Evolutionary conservation across 179 eudicot species (phyloP), one percentile per base, ranked within the genome.

Genomic region (Pouteria campechiana): DNA sequence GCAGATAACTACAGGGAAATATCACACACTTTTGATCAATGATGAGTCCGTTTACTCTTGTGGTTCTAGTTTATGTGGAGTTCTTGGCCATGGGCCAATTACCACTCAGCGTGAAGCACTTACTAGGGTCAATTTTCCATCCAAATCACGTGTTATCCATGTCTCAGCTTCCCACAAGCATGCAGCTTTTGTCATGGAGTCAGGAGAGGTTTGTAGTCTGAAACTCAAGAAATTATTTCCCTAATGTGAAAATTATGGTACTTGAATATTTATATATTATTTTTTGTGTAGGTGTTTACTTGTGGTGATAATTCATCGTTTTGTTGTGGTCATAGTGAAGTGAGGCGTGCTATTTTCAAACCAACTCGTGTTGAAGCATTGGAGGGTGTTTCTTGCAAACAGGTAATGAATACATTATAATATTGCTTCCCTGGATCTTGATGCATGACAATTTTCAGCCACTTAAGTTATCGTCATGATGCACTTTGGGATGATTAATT

Each of bases 51-150:
- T 71, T 20, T 90, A 86, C 58, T 79, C 98, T 8, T 90, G 96
- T 61, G 98, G 98, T 52, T 86, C 96, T 18, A 81, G 88, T 52
- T 70, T 90, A 64, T 90, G 85, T 42, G 98, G 98, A 44, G 98
- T 86, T 65, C 96, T 90, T 52, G 98, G 98, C 51, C 98, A 86
- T 63, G 98, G 98, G 37, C 69, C 90, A 7, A 93, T 81, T 55
- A 68, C 70, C 46, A 90, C 93, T n/a, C 94, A 76, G 44, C 82
- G 87, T 42, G 84, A 50, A 13, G 66, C 81, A 48, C 77, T 90
- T 69, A 72, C 70, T 37, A 72, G 63, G 55, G 75, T 90, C 38
- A 66, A 44, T 46, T 86, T 90, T 48, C 94, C 96, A 19, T 65
- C 47, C 47, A 45, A 48, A 18, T 55, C 75, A 5, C 76, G 64